A percentile compares a stretch with the other conserved stretches of the same genome.
These are phyloP conservation scores for Spiraea crenata DNA, from an alignment of 331 rosid genomes.

Conservation along the genomic window DNA sequence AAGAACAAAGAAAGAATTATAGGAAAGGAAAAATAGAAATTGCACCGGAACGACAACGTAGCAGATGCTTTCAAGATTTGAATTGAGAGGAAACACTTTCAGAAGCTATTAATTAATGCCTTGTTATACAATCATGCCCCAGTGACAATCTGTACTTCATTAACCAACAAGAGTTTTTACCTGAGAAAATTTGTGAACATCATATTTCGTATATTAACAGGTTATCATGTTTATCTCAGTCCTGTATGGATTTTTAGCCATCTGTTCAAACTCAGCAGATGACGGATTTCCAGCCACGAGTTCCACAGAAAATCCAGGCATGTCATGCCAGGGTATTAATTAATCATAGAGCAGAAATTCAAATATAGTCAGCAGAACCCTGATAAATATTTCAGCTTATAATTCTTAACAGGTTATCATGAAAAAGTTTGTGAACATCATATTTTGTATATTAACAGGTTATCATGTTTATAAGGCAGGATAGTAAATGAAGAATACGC, in stretches of 20 bases:
- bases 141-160: not conserved
- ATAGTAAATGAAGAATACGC: constrained; percentile 25
- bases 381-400: constrained; percentile 5
- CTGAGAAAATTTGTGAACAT: not conserved
- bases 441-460: too few relatives aligned
- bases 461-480: too few relatives aligned
- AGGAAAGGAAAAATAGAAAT: not conserved
- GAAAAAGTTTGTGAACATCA: too few relatives aligned
- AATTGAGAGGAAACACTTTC: not conserved
- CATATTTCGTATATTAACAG: not conserved
- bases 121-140: not conserved
- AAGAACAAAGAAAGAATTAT: constrained; percentile 1
- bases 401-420: too few relatives aligned
- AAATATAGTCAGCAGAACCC: constrained; percentile 18
- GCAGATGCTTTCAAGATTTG: not conserved
- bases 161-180: not conserved
- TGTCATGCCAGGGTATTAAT: constrained; percentile 11
- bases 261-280: not conserved
- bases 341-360: not conserved
- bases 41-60: not conserved
- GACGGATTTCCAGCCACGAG: not conserved
- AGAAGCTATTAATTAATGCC: constrained; percentile 3
- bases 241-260: not conserved
- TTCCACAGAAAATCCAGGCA: constrained; percentile 10
- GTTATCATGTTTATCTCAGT: not conserved